A percentile compares a stretch with the other conserved stretches of the same genome.
Evolutionary conservation across 1,284 basidiomycete genomes (phyloP).

Genomic region (Ustilago hordei): DNA sequence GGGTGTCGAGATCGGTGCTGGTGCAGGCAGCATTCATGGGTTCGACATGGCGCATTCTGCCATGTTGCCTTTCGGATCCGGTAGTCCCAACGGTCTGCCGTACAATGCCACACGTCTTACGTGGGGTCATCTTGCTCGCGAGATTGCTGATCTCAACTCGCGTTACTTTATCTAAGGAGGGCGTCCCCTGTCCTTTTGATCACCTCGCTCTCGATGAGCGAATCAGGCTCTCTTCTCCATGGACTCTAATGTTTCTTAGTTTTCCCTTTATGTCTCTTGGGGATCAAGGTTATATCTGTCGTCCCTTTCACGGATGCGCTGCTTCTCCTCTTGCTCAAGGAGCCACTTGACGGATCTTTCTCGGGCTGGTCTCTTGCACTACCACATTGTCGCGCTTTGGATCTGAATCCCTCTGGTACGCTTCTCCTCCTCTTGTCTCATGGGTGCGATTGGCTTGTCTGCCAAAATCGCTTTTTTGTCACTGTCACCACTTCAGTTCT

Average conservation of each 20-base stretch:
- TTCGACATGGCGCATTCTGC: constrained; percentile 42
- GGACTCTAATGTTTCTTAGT: constrained; percentile 4
- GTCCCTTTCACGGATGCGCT: neutral
- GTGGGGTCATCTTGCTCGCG: constrained; percentile 59
- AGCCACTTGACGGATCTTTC: neutral
- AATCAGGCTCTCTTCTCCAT: constrained; percentile 3
- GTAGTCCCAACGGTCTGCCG: constrained; percentile 50
- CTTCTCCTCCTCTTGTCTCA: constrained; percentile 1
- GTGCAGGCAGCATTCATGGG: constrained; percentile 54
- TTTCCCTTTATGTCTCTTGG: neutral
- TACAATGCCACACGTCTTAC: constrained; percentile 48
- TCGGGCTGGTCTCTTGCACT: constrained; percentile 1
- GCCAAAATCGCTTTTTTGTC: neutral
- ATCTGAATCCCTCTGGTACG: constrained; percentile 4
- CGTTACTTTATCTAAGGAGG: constrained; percentile 54
- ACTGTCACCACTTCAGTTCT: neutral
- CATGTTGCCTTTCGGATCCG: constrained; percentile 50
- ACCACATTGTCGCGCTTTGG: neutral
- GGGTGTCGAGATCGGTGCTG: constrained; percentile 58
- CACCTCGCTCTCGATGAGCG: constrained; percentile 6
- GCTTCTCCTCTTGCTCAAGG: neutral
- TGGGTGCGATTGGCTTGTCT: neutral
- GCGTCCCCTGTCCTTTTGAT: neutral
- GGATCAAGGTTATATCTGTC: neutral
- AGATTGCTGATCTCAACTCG: constrained; percentile 62